phyloP scores from a whole-genome alignment of 2,329 filamentous ascomycete genomes.

The Alternaria conjuncta region DNA sequence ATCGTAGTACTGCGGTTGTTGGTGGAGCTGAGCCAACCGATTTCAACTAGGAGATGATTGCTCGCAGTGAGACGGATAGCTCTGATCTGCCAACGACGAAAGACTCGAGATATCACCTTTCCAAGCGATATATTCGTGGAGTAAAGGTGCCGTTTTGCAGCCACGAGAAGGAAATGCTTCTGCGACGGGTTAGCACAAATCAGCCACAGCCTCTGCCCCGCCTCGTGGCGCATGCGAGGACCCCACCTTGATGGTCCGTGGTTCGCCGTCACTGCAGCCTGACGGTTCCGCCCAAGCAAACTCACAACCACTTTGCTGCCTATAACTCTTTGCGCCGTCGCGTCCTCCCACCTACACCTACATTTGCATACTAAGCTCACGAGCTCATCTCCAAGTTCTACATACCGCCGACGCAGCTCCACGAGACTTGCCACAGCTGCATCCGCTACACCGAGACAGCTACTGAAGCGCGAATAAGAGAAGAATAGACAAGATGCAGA shows the following conservation, averaged over 20 bases:
- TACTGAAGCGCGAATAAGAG: background rate
- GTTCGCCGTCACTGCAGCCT: conserved; percentile 10
- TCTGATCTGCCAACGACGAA: background rate
- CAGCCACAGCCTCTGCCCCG: conserved; percentile 11
- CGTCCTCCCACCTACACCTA: background rate
- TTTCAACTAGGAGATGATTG: background rate
- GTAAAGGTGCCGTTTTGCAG: background rate
- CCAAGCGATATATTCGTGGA: background rate
- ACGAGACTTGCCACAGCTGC: background rate
- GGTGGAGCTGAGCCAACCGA: background rate
- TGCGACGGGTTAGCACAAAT: background rate
- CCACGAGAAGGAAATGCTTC: background rate
- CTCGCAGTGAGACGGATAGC: background rate
- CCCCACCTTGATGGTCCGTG: conserved; percentile 14
- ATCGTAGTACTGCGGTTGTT: background rate
- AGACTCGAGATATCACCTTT: too few relatives aligned
- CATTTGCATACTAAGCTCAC: background rate
- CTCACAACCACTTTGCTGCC: conserved; percentile 5
- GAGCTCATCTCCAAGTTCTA: background rate
- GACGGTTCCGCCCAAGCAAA: conserved; percentile 2
- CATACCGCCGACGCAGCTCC: background rate
- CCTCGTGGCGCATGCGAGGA: conserved; percentile 6
- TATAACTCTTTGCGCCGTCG: background rate
- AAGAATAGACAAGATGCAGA: conserved; percentile 39
- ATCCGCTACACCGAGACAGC: background rate